Base-by-base conservation (phyloP, 2,329 filamentous ascomycete species). In the Stachybotrys elegans region DNA sequence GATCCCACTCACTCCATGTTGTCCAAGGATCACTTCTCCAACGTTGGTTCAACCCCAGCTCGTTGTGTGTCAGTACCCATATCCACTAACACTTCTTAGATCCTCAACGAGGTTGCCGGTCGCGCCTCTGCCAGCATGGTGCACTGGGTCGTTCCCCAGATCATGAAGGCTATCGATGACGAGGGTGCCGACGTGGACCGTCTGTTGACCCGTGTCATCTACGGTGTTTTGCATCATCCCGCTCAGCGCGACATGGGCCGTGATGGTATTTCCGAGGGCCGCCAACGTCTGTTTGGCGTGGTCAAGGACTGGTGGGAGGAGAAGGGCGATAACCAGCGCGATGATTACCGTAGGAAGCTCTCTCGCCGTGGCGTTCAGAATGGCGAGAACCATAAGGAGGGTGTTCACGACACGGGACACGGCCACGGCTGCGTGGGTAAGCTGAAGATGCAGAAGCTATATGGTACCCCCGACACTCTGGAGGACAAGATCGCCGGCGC, bases 1-100 rank as follows among this genome's bases (percentile, higher is more conserved):
- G 85, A 96, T 58, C 92, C 91, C 0, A 96, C 91, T 2, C 91
- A 96, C 70, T 94, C 88, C 17, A 95, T 95, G 91, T 72, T 96
- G 42, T 90, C 89, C 47, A 96, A 96, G 70, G 91, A 96, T 57
- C 91, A 96, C 67, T 96, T 96, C 65, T 87, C 85, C 51, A 94
- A 94, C 59, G 73, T 85, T 62, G 66, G 73, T 55, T 19, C 22
- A n/a, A n/a, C n/a, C n/a, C n/a, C n/a, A n/a, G n/a, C n/a, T n/a
- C n/a, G 2, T 3, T 25, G 7, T 39, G 11, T 27, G n/a, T 32
- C 36, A n/a, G 42, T 25, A 48, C n/a, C n/a, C n/a, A n/a, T n/a
- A n/a, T n/a, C n/a, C 50, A 43, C 51, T 47, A 53, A 46, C 21
- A 11, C 6, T 3, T 5, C 17, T 4, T 47, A 78, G 72, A 73